Conservation (phyloP, 805 yeast species). For the Pichia manshurica region DNA sequence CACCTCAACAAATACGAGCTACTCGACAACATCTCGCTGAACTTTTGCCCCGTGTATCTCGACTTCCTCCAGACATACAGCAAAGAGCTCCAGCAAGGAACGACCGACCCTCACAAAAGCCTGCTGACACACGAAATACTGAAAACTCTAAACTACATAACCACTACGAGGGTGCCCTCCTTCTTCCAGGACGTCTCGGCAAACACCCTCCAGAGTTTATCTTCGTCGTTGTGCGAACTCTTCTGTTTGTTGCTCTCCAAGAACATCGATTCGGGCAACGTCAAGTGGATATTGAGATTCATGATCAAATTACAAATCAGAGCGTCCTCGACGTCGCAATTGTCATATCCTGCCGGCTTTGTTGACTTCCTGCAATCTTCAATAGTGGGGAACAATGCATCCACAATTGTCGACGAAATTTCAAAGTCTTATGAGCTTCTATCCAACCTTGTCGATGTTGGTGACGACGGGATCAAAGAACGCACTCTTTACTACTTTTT, state of each 20-base stretch:
- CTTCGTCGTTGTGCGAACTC: not conserved
- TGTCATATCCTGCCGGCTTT: not conserved
- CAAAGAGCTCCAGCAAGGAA: not conserved
- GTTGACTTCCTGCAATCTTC: not conserved
- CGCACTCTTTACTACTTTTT: constrained; percentile 6
- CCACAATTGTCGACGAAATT: not conserved
- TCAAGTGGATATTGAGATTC: constrained; percentile 11
- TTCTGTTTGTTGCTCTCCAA: not conserved
- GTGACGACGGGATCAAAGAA: not conserved
- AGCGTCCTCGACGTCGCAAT: not conserved
- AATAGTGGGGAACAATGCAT: not conserved
- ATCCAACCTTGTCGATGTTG: not conserved
- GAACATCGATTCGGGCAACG: not conserved
- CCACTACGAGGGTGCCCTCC: constrained; percentile 66
- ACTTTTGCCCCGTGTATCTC: constrained; percentile 50
- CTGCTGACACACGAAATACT: constrained; percentile 46
- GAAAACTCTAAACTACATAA: constrained; percentile 72
- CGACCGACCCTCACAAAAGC: not conserved
- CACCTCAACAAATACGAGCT: constrained; percentile 51
- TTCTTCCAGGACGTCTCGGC: constrained; percentile 29
- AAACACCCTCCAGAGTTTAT: constrained; percentile 4
- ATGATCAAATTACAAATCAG: constrained; percentile 7
- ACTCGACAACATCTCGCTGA: constrained; percentile 48
- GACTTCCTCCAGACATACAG: constrained; percentile 7
- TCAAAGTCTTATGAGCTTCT: not conserved